Evolutionary conservation across 2,329 filamentous ascomycete species (phyloP).

Genomic region (Corniculantispora saksenae): DNA sequence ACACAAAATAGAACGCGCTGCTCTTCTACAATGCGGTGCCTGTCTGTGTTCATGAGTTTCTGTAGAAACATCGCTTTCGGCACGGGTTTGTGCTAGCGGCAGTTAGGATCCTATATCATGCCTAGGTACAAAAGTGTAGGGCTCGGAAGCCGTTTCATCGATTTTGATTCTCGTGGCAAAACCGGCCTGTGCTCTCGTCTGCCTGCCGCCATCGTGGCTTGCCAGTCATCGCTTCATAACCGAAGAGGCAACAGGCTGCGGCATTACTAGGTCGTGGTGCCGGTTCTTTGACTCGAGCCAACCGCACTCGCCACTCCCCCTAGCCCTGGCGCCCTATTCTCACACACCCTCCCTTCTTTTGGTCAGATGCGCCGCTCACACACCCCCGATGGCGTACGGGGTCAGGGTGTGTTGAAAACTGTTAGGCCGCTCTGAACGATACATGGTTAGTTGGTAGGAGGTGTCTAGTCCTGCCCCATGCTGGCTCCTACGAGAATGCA

Average conservation of each 20-base stretch:
- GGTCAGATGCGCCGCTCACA: not conserved
- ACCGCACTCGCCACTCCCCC: not conserved
- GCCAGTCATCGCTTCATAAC: slow-evolving; percentile 16
- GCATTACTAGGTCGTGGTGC: slow-evolving; percentile 1
- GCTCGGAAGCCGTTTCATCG: not conserved
- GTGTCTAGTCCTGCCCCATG: slow-evolving; percentile 16
- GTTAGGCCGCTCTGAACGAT: not conserved
- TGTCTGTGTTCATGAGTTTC: not conserved
- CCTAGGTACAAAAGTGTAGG: not conserved
- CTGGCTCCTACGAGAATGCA: slow-evolving; percentile 17
- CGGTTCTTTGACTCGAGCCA: slow-evolving; percentile 14
- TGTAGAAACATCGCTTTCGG: not conserved
- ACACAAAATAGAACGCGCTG: not conserved
- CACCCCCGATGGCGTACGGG: not conserved
- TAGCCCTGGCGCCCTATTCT: not conserved
- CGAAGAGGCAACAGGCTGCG: slow-evolving; percentile 4
- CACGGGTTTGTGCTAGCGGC: not conserved
- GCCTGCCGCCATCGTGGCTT: slow-evolving; percentile 18
- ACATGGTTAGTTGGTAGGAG: not conserved
- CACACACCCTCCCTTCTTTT: not conserved
- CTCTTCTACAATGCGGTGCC: not conserved
- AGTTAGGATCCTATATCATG: not conserved
- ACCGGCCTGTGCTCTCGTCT: slow-evolving; percentile 4
- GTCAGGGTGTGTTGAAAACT: not conserved
- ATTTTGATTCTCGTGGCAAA: not conserved